Percentiles rank a stretch among this genome's conserved stretches.
Conservation (phyloP, 73 alveolate species). For the Paramecium octaurelia region DNA sequence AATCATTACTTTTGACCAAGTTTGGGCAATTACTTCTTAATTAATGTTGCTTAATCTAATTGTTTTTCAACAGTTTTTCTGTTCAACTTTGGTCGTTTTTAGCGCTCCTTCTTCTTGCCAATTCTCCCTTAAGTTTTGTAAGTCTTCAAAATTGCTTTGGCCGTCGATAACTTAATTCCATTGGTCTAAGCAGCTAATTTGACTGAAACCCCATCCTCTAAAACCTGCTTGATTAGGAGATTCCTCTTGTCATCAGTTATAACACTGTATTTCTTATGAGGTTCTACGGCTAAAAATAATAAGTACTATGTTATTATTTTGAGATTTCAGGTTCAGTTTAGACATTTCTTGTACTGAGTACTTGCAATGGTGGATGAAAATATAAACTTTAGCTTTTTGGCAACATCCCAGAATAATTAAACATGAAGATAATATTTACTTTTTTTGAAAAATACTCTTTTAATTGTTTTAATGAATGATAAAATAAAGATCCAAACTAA, state of each 20-base stretch:
- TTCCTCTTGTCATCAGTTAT: not conserved
- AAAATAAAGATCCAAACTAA: not conserved
- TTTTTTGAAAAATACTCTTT: not conserved
- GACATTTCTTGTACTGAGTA: not conserved
- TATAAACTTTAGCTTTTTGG: constrained; percentile 2
- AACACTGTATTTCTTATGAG: constrained; percentile 24
- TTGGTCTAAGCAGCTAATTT: constrained; percentile 39
- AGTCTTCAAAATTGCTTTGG: constrained; percentile 56
- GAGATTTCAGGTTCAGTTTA: not conserved
- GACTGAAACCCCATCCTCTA: constrained; percentile 1
- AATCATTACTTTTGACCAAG: not conserved
- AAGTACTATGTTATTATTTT: not conserved
- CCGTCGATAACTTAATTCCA: constrained; percentile 51
- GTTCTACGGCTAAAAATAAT: not conserved
- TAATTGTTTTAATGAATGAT: not conserved
- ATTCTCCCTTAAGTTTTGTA: constrained; percentile 49
- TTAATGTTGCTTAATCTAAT: not conserved
- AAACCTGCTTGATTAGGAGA: constrained; percentile 8
- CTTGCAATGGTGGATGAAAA: not conserved
- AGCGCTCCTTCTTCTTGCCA: constrained; percentile 47
- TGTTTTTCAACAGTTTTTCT: constrained; percentile 6
- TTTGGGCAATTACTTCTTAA: constrained; percentile 19
- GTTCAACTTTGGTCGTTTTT: not conserved
- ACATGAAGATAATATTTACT: not conserved
- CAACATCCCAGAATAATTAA: not conserved